Conservation (phyloP, 306 rosid species). For the Rosa chinensis region DNA sequence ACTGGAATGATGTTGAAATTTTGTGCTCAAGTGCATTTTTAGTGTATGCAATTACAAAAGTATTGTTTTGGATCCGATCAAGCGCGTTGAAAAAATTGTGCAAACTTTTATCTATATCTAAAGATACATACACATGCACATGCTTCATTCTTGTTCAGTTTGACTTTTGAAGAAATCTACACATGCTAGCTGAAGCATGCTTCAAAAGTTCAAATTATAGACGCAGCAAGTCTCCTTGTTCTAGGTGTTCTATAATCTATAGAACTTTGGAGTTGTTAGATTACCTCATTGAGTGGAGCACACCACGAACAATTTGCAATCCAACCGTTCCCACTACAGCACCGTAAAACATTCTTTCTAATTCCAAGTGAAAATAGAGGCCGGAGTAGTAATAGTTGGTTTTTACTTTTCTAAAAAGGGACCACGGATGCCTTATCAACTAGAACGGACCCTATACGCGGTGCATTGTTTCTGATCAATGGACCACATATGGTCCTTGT, state of each 20-base stretch:
- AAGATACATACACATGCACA: not conserved
- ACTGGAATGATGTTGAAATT: not conserved
- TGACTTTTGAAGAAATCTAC: not conserved
- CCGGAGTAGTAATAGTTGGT: not conserved
- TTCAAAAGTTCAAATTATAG: not conserved
- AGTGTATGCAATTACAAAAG: not conserved
- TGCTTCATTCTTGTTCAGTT: not conserved
- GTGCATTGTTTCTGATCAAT: slow-evolving; percentile 1
- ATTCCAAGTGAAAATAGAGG: not conserved
- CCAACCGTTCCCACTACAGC: too few relatives aligned
- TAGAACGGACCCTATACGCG: slow-evolving; percentile 3
- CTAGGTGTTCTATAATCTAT: not conserved
- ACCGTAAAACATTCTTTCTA: not conserved
- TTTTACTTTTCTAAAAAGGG: not conserved
- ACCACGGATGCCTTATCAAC: not conserved
- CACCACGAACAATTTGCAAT: not conserved
- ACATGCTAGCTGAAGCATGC: slow-evolving; percentile 15
- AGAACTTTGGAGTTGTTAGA: not conserved
- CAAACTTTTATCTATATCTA: not conserved
- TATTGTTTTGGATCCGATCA: slow-evolving; percentile 23
- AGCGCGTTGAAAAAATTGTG: not conserved
- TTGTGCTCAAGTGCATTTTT: not conserved
- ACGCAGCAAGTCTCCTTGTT: not conserved
- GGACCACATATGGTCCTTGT: slow-evolving; percentile 3
- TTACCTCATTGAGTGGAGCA: not conserved